phyloP scores from a whole-genome alignment of 176 grass and related monocot genomes.

The Leersia perrieri region DNA sequence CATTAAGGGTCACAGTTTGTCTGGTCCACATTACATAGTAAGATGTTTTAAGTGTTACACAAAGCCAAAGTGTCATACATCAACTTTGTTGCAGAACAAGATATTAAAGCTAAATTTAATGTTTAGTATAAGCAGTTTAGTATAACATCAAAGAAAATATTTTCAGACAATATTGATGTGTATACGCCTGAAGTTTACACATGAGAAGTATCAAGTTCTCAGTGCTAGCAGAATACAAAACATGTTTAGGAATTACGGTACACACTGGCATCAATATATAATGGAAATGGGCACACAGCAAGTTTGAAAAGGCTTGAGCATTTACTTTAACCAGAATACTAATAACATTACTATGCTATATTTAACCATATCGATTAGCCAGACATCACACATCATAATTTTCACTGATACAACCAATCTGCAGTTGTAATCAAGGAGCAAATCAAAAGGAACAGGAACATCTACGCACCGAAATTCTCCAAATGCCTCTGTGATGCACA shows the following conservation, averaged over 20 bases:
- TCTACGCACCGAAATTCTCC: slow-evolving; percentile 77
- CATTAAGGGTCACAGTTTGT: not conserved
- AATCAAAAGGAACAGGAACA: slow-evolving; percentile 8
- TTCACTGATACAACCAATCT: not conserved
- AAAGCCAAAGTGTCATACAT: not conserved
- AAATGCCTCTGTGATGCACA: slow-evolving; percentile 83
- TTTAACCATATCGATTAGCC: not conserved
- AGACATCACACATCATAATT: slow-evolving; percentile 6
- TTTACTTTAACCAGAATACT: not conserved
- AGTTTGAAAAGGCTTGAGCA: not conserved
- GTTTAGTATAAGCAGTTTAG: not conserved
- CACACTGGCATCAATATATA: not conserved
- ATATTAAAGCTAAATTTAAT: not conserved
- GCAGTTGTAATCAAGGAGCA: not conserved
- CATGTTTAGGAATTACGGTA: not conserved
- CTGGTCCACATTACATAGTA: not conserved
- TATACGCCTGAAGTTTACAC: not conserved
- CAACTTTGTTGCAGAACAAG: not conserved
- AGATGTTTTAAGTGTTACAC: not conserved
- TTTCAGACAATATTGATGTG: not conserved
- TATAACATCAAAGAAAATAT: not conserved
- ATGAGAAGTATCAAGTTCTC: not conserved
- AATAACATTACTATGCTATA: not conserved
- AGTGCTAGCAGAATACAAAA: not conserved
- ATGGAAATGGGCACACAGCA: not conserved